Evolutionary conservation across 2,329 filamentous ascomycete genomes (phyloP), one percentile per base, ranked within the genome.

Genomic region (Cladophialophora yegresii): DNA sequence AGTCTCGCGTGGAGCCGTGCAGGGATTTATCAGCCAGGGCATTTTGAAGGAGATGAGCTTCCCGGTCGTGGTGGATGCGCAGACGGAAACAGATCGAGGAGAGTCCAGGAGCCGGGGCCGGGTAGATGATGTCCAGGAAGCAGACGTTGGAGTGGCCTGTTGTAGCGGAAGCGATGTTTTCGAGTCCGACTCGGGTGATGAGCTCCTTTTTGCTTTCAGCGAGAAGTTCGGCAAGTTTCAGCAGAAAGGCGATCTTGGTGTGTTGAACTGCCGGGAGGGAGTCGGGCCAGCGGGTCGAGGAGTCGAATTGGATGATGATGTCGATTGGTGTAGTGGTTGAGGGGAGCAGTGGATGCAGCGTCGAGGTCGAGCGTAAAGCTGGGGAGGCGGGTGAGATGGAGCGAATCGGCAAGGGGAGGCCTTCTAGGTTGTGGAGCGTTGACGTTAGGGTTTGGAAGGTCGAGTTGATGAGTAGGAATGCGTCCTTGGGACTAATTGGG

Each of bases 201-300:
- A 92, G 82, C 49, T 81, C 82, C 8, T 84, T 81, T 45, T 88
- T 85, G 2, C 82, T 78, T 20, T 85, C 82, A 71, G 88, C 85
- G 3, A 97, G 79, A 3, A 95, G 83, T 58, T 88, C 86, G 56
- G 88, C 87, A 62, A 96, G 87, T 71, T 87, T 88, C 8, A 89
- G 76, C 9, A 91, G 82, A 74, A 99, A 96, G 3, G 96, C 95
- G 45, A 96, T 85, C 77, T 99, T 99, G 12, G 92, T 93, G 73
- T 92, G 87, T 75, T 99, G 95, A 62, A 98, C 96, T 4, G 93
- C 93, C 3, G 86, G 86, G 8, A 98, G 79, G 73, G 96, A 92
- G 73, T 98, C 93, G 0, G 95, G 95, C 95, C 95, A 99, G 70
- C 91, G 89, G 53, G 87, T 89, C 6, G 95, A 98, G 4, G 90